Base-by-base conservation (phyloP, 306 rosid species). In the Medicago lupulina region DNA sequence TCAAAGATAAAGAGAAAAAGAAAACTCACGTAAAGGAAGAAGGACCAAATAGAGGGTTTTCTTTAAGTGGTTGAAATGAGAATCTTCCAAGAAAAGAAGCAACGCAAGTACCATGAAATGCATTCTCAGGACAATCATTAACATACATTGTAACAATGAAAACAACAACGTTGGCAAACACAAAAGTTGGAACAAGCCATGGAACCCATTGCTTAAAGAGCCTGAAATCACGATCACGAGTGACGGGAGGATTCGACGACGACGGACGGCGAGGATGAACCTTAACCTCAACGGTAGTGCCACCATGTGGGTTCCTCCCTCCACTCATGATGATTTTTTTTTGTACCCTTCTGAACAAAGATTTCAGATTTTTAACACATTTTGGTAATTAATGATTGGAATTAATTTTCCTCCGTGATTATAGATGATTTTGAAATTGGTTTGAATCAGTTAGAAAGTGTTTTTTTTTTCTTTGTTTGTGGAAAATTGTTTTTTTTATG, bases 21-120 rank as follows among this genome's bases (percentile, higher is more conserved):
- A 36, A 9, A 73, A 69, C 85, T 84, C 62, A 92, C 97, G 97
- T 87, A 43, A 75, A 15, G 39, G 96, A 75, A 86, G 97, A 92
- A 79, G 97, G 97, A 49, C 96, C 97, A 15, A 92, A 83, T 82
- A 92, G 93, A 18, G 91, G 97, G 50, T 92, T 92, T 65, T 92
- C 93, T 18, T 85, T 89, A n/a, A 92, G 81, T 5, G 97, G 87
- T 74, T 92, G 93, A 78, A 92, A 92, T 3, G 97, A 84, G 81
- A 92, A 83, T 39, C 93, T 84, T n/a, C 97, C 97, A 19, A 92
- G 80, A 75, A 88, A 92, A 18, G 84, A 43, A 18, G 51, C 89
- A 75, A 92, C 58, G 70, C 97, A 89, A 3, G 86, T 72, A 58
- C 9, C 40, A 6, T 5, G 8, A 0, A 41, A 13, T 0, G 88